Evolutionary conservation across 2,329 filamentous ascomycete species (phyloP).

Genomic region (Pyrenochaeta sp.): DNA sequence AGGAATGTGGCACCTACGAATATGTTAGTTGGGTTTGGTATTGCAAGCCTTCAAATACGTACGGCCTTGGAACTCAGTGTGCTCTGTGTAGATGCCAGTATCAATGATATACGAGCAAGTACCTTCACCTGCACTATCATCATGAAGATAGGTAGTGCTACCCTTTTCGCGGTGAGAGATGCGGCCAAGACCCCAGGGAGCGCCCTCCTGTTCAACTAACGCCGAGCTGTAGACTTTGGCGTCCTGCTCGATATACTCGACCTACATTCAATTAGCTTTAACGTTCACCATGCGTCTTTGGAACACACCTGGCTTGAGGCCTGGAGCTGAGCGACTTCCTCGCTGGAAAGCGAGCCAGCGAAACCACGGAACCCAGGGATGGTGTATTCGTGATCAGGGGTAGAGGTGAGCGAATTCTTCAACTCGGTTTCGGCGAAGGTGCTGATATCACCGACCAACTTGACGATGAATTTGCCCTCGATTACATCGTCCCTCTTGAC

Average conservation of each 20-base stretch:
- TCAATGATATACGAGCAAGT: slow-evolving; percentile 69
- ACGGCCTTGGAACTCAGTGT: slow-evolving; percentile 53
- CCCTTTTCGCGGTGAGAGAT: slow-evolving; percentile 45
- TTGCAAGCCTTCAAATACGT: slow-evolving; percentile 11
- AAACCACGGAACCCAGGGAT: slow-evolving; percentile 49
- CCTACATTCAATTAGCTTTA: slow-evolving; percentile 15
- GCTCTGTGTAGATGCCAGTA: slow-evolving; percentile 65
- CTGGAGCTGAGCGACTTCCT: slow-evolving; percentile 35
- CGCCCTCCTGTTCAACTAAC: slow-evolving; percentile 41
- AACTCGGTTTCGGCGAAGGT: slow-evolving; percentile 24
- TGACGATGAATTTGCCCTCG: slow-evolving; percentile 55
- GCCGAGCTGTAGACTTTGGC: slow-evolving; percentile 36
- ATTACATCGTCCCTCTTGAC: slow-evolving; percentile 38
- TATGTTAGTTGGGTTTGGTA: background rate
- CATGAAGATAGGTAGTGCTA: slow-evolving; percentile 46
- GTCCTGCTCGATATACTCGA: slow-evolving; percentile 48
- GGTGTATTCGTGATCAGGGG: slow-evolving; percentile 40
- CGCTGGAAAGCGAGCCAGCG: slow-evolving; percentile 37
- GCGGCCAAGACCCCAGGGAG: slow-evolving; percentile 51
- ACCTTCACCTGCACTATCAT: slow-evolving; percentile 44
- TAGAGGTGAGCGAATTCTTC: slow-evolving; percentile 23
- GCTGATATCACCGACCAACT: slow-evolving; percentile 46
- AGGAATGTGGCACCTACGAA: slow-evolving; percentile 33
- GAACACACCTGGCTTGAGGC: slow-evolving; percentile 31
- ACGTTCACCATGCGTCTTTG: background rate